Conservation (phyloP, 2,329 filamentous ascomycete species). For the Phoma herbarum region DNA sequence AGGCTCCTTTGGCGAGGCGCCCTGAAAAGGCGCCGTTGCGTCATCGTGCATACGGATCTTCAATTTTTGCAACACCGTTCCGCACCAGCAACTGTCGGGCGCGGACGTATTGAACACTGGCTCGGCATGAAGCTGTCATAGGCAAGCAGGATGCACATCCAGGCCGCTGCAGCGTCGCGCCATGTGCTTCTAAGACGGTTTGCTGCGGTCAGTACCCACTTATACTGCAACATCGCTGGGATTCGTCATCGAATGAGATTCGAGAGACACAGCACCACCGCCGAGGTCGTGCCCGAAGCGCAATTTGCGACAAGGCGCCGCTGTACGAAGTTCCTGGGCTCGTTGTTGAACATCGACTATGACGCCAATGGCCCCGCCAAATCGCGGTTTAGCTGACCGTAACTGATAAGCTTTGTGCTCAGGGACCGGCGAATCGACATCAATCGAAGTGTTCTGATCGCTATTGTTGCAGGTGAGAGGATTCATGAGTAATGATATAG, state of each 20-base stretch:
- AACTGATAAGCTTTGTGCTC: slow-evolving; percentile 30
- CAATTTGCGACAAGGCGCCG: slow-evolving; percentile 16
- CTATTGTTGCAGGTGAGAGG: slow-evolving; percentile 20
- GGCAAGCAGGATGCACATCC: slow-evolving; percentile 23
- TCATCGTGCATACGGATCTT: slow-evolving; percentile 35
- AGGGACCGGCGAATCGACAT: slow-evolving; percentile 29
- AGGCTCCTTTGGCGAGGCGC: slow-evolving; percentile 27
- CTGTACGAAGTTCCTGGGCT: slow-evolving; percentile 14
- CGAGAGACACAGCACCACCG: slow-evolving; percentile 35
- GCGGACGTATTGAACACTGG: slow-evolving; percentile 39
- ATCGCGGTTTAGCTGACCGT: slow-evolving; percentile 23
- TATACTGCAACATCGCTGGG: slow-evolving; percentile 30
- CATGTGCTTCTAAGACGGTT: slow-evolving; percentile 11
- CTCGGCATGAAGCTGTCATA: slow-evolving; percentile 29
- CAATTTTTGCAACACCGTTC: slow-evolving; percentile 33
- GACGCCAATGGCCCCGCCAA: slow-evolving; percentile 32
- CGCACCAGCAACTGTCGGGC: slow-evolving; percentile 35
- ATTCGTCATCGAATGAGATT: slow-evolving; percentile 30
- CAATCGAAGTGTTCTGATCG: slow-evolving; percentile 21
- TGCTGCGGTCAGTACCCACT: slow-evolving; percentile 34
- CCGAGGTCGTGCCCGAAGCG: slow-evolving; percentile 24
- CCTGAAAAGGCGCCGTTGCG: slow-evolving; percentile 26
- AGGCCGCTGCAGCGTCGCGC: slow-evolving; percentile 14
- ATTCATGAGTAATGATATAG: slow-evolving; percentile 23
- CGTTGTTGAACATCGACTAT: slow-evolving; percentile 23